Evolutionary conservation across 257 asterid genomes (phyloP), one percentile per base, ranked within the genome.

Genomic region (Thymus quinquecostatus): DNA sequence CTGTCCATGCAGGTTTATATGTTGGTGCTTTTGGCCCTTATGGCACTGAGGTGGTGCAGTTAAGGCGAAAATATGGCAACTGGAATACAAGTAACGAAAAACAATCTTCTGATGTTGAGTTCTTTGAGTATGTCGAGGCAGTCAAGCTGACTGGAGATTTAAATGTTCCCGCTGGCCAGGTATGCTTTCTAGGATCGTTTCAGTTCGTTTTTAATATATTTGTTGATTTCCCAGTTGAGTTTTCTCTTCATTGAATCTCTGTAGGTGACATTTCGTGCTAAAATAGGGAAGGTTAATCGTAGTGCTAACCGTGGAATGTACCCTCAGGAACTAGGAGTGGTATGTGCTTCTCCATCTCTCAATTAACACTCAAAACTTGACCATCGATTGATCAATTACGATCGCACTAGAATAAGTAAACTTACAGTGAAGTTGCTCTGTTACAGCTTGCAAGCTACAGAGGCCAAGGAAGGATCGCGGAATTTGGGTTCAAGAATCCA

Each of bases 11-110:
- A 94, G 98, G 97, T 66, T 80, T 94, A 21, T 94, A 88, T 70
- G 95, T 89, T 77, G 99, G 99, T 82, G 96, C 97, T 51, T 94
- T 94, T 81, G 99, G 97, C 71, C 99, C 99, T 67, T 94, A 91
- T 58, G 98, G 99, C 40, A 80, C 97, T 70, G 97, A 94, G 79
- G 86, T 94, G 10, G 98, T 94, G 74, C 97, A 94, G 51, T 78
- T 94, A 69, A 89, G 86, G 82, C 98, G 98, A 71, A 94, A 88
- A 79, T 89, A 86, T 77, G 99, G 99, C 32, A 94, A 87, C 78
- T 94, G 99, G 99, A 85, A 86, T 59, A 75, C 65, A 60, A 80
- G 73, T 65, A 79, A 63, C 68, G 85, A 79, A 10, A 85, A 81
- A 47, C 82, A 81, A 64, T 83, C 98, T 70, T 81, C 89, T 54